These are phyloP conservation scores for Pleomassaria siparia DNA, from an alignment of 2,329 filamentous ascomycete genomes.

Conservation along the genomic window DNA sequence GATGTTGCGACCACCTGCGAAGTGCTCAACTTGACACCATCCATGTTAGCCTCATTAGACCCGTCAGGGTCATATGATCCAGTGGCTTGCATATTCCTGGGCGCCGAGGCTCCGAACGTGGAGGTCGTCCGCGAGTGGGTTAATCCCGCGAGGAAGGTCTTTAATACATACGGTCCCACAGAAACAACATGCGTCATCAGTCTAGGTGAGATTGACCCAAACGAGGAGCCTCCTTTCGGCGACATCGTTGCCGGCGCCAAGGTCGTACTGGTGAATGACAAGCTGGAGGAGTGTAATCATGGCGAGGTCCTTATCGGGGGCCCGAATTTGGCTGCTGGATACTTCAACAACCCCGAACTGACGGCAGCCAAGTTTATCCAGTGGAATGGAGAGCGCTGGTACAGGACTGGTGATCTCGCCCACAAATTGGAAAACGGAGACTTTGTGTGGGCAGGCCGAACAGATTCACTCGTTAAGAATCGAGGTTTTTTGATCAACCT, in stretches of 20 bases:
- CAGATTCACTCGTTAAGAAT: conserved; percentile 5
- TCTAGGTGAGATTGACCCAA: not conserved
- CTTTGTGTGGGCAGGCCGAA: not conserved
- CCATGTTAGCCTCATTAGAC: no score
- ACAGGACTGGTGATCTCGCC: not conserved
- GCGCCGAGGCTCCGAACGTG: no score
- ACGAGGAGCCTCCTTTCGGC: not conserved
- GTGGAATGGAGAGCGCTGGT: not conserved
- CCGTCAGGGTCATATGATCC: no score
- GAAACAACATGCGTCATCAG: no score
- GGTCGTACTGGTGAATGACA: not conserved
- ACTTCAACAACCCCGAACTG: not conserved
- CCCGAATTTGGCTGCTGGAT: not conserved
- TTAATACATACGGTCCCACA: no score
- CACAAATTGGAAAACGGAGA: not conserved
- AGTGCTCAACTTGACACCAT: no score
- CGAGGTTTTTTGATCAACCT: conserved; percentile 2
- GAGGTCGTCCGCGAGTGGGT: no score
- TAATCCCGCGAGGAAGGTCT: no score
- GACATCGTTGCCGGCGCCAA: not conserved
- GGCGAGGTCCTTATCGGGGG: not conserved
- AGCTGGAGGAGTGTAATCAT: not conserved
- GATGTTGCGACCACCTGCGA: no score
- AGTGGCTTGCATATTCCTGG: no score
- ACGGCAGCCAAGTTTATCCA: not conserved